A percentile compares a stretch with the other conserved stretches of the same genome.
These are phyloP conservation scores for Daldinia grandis DNA, from an alignment of 495 filamentous ascomycete species.

Conservation along the genomic window DNA sequence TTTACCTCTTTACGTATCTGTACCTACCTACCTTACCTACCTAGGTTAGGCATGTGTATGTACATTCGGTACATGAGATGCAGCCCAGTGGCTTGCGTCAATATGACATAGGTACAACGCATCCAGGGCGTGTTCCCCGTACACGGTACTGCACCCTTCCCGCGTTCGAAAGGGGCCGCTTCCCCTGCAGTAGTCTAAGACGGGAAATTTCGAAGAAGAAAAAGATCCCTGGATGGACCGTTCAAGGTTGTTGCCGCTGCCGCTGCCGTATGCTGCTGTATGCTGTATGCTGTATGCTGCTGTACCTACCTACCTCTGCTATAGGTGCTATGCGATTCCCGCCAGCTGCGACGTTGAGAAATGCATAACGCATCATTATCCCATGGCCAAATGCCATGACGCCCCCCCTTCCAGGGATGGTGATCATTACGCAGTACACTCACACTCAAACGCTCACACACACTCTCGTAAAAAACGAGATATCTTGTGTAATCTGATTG, in stretches of 20 bases:
- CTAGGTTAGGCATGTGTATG: slow-evolving; percentile 1
- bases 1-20: background rate
- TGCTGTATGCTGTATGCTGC: background rate
- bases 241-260: slow-evolving; percentile 30
- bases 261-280: background rate
- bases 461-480: background rate
- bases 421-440: slow-evolving; percentile 1
- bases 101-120: slow-evolving; percentile 24
- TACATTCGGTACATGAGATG: slow-evolving; percentile 18
- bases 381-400: slow-evolving; percentile 21
- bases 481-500: slow-evolving; percentile 29
- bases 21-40: background rate
- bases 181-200: slow-evolving; percentile 39
- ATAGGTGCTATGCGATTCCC: slow-evolving; percentile 12
- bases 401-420: slow-evolving; percentile 2
- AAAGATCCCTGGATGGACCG: slow-evolving; percentile 18
- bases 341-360: slow-evolving; percentile 11
- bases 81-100: slow-evolving; percentile 32
- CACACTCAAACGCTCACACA: slow-evolving; percentile 10
- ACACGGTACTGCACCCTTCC: slow-evolving; percentile 37
- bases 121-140: slow-evolving; percentile 14
- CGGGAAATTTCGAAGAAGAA: slow-evolving; percentile 26
- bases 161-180: slow-evolving; percentile 24
- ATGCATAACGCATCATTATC: slow-evolving; percentile 32
- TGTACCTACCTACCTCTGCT: background rate